Conservation (phyloP, 257 asterid genomes). For the Gynochthodes officinalis region DNA sequence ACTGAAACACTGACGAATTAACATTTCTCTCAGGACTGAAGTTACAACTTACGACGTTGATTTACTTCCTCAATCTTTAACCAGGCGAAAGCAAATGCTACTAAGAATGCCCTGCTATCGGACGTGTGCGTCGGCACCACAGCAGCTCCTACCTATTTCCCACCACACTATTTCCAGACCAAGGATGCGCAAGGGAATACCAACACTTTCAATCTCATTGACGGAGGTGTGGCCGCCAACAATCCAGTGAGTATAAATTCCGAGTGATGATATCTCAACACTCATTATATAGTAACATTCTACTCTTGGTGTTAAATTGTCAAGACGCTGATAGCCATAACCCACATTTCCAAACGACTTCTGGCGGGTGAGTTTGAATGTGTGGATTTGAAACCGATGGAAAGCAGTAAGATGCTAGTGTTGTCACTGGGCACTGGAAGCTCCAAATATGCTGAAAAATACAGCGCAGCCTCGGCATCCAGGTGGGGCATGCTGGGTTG, state of each 20-base stretch:
- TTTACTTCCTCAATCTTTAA: neutral
- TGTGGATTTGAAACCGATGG: conserved; percentile 48
- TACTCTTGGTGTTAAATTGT: no score
- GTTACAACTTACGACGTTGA: neutral
- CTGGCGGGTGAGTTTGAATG: conserved; percentile 32
- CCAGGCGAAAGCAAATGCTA: conserved; percentile 40
- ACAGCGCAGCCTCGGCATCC: conserved; percentile 43
- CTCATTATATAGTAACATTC: no score
- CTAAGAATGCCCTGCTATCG: conserved; percentile 42
- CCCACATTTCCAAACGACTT: conserved; percentile 51
- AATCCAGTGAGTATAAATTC: conserved; percentile 47
- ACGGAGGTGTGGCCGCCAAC: conserved; percentile 65
- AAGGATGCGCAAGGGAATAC: conserved; percentile 29
- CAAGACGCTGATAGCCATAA: conserved; percentile 58
- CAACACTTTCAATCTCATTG: conserved; percentile 43
- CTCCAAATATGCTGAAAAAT: conserved; percentile 43
- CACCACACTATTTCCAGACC: conserved; percentile 54
- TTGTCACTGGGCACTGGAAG: conserved; percentile 57
- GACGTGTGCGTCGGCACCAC: conserved; percentile 61
- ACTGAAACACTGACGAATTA: neutral
- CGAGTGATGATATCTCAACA: no score
- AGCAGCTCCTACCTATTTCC: conserved; percentile 66
- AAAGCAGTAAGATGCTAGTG: conserved; percentile 45
- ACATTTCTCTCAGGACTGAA: neutral
- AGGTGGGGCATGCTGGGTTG: conserved; percentile 63